Percentiles rank a stretch among this genome's conserved stretches.
These are phyloP conservation scores for Paecilomyces niveus DNA, from an alignment of 2,329 filamentous ascomycete species.

Conservation along the genomic window DNA sequence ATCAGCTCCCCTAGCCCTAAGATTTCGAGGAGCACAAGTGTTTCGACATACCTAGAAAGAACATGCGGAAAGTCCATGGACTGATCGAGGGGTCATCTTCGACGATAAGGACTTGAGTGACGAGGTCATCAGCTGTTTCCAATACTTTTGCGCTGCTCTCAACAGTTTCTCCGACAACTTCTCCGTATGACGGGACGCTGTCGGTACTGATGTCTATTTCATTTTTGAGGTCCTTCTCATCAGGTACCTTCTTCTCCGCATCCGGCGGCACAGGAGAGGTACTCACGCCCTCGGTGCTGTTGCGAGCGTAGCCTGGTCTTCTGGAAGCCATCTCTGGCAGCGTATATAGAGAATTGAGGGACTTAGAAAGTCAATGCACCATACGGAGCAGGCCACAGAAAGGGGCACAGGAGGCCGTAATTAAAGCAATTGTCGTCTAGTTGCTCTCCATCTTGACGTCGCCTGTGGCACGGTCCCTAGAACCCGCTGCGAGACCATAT, in stretches of 20 bases:
- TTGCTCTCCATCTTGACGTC: background rate
- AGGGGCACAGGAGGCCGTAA: background rate
- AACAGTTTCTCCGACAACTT: background rate
- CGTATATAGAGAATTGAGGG: background rate
- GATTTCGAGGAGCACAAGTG: background rate
- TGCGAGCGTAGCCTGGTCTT: background rate
- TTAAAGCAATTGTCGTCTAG: background rate
- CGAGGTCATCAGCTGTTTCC: slow-evolving; percentile 18
- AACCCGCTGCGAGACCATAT: background rate
- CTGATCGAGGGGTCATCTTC: slow-evolving; percentile 30
- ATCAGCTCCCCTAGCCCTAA: background rate
- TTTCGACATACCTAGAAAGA: slow-evolving; percentile 26
- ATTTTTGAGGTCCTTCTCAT: background rate
- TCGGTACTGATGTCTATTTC: background rate
- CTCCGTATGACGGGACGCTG: background rate
- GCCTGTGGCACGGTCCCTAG: background rate
- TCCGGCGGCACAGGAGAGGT: background rate
- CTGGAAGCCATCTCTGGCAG: background rate
- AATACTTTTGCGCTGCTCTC: background rate
- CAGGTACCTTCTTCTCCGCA: background rate
- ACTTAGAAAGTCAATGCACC: background rate
- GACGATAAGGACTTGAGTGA: slow-evolving; percentile 26
- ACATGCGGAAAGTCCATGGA: slow-evolving; percentile 33
- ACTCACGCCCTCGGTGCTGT: background rate
- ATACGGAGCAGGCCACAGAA: background rate